These are phyloP conservation scores for Sphaerobolus stellatus DNA, from an alignment of 1,284 basidiomycete species.

Conservation along the genomic window DNA sequence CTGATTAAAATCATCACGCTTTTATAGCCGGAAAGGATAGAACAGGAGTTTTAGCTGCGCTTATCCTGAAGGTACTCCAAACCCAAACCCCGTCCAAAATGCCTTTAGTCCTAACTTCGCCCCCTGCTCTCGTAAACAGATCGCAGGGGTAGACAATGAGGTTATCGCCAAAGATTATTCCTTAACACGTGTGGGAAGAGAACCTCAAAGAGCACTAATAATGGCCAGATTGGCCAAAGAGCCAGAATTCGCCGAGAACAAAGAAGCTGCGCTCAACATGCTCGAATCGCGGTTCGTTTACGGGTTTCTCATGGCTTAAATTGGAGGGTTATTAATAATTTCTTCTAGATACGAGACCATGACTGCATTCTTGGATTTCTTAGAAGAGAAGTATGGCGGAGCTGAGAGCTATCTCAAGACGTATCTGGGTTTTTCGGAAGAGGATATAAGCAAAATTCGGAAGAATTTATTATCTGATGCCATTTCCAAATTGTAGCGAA, in stretches of 20 bases:
- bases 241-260: slow-evolving; percentile 67
- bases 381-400: slow-evolving; percentile 66
- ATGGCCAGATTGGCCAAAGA: slow-evolving; percentile 64
- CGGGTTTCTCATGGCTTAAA: slow-evolving; percentile 17
- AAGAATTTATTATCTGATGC: slow-evolving; percentile 57
- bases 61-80: slow-evolving; percentile 70
- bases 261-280: slow-evolving; percentile 73
- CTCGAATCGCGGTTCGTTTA: slow-evolving; percentile 61
- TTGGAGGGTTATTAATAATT: not conserved
- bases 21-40: slow-evolving; percentile 68
- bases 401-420: slow-evolving; percentile 59
- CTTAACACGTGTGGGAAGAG: slow-evolving; percentile 70
- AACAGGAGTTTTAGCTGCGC: slow-evolving; percentile 72
- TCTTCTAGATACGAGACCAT: slow-evolving; percentile 63
- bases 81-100: too few species aligned
- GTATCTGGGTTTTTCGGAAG: slow-evolving; percentile 52
- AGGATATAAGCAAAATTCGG: slow-evolving; percentile 59
- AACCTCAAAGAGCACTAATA: slow-evolving; percentile 68
- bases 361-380: slow-evolving; percentile 58
- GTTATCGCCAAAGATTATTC: slow-evolving; percentile 71
- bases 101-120: slow-evolving; percentile 11
- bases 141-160: slow-evolving; percentile 65
- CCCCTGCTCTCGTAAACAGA: slow-evolving; percentile 37
- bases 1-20: not conserved
- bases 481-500: too few species aligned